Evolutionary conservation across 306 rosid genomes (phyloP), one percentile per base, ranked within the genome.

Genomic region (Glycine soja): DNA sequence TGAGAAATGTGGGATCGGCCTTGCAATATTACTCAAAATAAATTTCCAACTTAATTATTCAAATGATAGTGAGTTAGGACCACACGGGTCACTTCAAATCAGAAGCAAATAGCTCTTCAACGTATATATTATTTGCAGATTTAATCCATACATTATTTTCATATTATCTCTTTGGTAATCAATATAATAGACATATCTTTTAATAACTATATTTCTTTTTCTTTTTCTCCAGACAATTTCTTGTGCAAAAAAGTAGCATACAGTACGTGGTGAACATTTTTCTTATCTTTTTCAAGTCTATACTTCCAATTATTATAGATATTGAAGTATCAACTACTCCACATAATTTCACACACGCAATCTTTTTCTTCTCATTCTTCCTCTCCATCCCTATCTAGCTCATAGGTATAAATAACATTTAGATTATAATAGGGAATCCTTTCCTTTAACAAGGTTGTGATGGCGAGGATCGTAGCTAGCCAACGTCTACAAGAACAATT

Each of bases 381-480:
- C n/a, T 24, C 30, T 24, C 42, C 8, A 34, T 63, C 46, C 4
- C 69, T 63, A 34, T 63, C 18, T 13, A 24, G 16, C 30, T 61
- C 12, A 40, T 24, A 24, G 30, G 46, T 38, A 64, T 66, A 24
- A 24, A 24, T 24, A 66, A 42, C 72, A 15, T 15, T 64, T 64
- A 64, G 40, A 66, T 66, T 40, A 14, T 10, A 36, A 7, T 15
- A 66, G 4, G 50, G 72, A 40, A 24, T 15, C 72, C 8, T 66
- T 66, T 42, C 72, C 72, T 66, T 40, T 66, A 66, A 66, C 12
- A 66, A 42, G 51, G 47, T 64, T 36, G 40, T 38, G 71, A 66
- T 38, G 51, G 34, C 42, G 47, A 66, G 42, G 32, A 66, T 66
- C 32, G 8, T 66, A 42, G 51, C 72, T 66, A 64, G 48, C 70